Base-by-base conservation (phyloP, 1,284 basidiomycete genomes). In the Garcileccinum viscosum region DNA sequence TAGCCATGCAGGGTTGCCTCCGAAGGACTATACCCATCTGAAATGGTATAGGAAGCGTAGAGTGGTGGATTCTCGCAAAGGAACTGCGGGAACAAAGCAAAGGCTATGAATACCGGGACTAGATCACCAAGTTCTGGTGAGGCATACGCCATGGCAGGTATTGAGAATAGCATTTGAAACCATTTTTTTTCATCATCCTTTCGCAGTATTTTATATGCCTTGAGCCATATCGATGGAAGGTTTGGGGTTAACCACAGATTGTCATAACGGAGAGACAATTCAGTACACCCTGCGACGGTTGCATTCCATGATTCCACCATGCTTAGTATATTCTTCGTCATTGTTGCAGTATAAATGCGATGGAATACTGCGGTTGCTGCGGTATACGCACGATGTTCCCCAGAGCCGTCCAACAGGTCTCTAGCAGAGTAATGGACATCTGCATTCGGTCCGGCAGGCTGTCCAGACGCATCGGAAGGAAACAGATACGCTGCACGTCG, bases 81-180 rank as follows among this genome's bases (percentile, higher is more conserved):
- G n/a, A 80, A 80, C 11, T 65, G 60, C 0, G 67, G 30, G 24
- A 62, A 47, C 2, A 30, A 64, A 0, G 79, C 80, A 67, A 84
- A 79, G 2, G 81, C 74, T 5, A 84, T 62, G 5, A 85, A 68
- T 3, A 73, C 70, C 0, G 75, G 74, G 11, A 82, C 71, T 24
- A 80, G 69, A 5, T 68, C 65, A 6, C 32, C 3, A 5, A 70
- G 47, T 1, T 67, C 6, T 0, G 68, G 17, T 4, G 72, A 75
- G 1, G 67, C 67, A 67, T 82, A 85, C 30, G 70, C 76, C 70
- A 82, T 74, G 1, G 78, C 75, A 11, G 81, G 70, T 2, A 82
- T 74, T 9, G 77, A 77, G 69, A 83, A 84, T 30, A 75, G 67
- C 22, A 85, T 42, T 9, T 72, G 70, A 30, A 72, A 78, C 61